Conservation (phyloP, 2,329 filamentous ascomycete species). For the Thyridium curvatum region DNA sequence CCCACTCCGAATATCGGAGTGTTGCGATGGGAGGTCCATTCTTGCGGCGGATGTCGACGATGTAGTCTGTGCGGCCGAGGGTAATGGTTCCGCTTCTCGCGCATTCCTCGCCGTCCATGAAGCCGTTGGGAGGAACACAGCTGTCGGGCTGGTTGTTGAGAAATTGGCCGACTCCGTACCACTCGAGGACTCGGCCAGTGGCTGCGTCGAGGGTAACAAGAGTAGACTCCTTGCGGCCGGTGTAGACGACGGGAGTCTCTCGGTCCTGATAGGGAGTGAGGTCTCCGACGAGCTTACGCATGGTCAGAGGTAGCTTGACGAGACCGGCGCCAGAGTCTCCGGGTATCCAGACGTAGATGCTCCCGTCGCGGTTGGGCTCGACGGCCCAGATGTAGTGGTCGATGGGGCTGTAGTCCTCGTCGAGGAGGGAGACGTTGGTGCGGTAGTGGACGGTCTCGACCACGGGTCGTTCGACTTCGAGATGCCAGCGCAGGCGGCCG, state of each 20-base stretch:
- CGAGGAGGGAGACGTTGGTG: conserved; percentile 56
- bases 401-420: conserved; percentile 56
- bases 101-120: conserved; percentile 68
- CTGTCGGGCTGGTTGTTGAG: conserved; percentile 66
- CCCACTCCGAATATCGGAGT: conserved; percentile 91
- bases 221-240: conserved; percentile 83
- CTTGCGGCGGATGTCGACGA: conserved; percentile 72
- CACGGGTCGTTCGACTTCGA: conserved; percentile 80
- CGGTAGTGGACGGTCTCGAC: conserved; percentile 83
- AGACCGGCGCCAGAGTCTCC: conserved; percentile 52
- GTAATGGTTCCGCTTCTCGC: conserved; percentile 74
- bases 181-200: conserved; percentile 75
- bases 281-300: conserved; percentile 84
- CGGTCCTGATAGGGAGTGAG: conserved; percentile 69
- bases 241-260: conserved; percentile 78
- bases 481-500: conserved; percentile 77
- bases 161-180: conserved; percentile 70
- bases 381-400: conserved; percentile 94
- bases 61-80: conserved; percentile 84
- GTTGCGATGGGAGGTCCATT: conserved; percentile 76
- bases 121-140: conserved; percentile 63
- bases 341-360: conserved; percentile 80
- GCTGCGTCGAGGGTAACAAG: conserved; percentile 85
- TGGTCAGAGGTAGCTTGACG: conserved; percentile 62
- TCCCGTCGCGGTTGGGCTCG: conserved; percentile 82